Conservation (phyloP, 805 yeast genomes). For the Ogataea siamensis region DNA sequence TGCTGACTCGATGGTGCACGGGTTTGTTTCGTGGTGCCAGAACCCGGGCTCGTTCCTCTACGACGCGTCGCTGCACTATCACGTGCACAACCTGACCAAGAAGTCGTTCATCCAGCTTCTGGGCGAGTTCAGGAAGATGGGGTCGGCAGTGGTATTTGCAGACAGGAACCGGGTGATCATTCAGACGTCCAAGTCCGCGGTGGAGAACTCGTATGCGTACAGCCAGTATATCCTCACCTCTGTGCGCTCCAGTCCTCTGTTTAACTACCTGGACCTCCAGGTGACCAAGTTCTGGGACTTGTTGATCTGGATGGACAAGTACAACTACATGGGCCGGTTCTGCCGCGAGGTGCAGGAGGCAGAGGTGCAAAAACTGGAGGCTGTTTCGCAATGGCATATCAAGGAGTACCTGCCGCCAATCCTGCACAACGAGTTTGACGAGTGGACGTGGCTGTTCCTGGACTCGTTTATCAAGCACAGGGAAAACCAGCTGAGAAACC, state of each 20-base stretch:
- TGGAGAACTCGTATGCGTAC: constrained; percentile 87
- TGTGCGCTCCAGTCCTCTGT: constrained; percentile 75
- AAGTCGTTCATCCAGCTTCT: constrained; percentile 78
- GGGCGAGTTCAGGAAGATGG: constrained; percentile 74
- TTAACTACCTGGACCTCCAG: constrained; percentile 73
- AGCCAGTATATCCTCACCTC: constrained; percentile 81
- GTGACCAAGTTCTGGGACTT: constrained; percentile 86
- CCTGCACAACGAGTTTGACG: constrained; percentile 79
- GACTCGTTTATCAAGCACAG: constrained; percentile 65
- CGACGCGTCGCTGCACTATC: constrained; percentile 78
- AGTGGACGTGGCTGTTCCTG: constrained; percentile 77
- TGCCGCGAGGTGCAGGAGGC: constrained; percentile 45
- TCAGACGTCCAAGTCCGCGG: constrained; percentile 70
- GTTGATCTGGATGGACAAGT: constrained; percentile 93
- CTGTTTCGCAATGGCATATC: constrained; percentile 75
- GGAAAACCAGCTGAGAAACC: constrained; percentile 31
- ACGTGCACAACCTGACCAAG: constrained; percentile 80
- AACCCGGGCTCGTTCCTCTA: constrained; percentile 69
- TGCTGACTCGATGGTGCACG: constrained; percentile 82
- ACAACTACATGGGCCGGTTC: constrained; percentile 76
- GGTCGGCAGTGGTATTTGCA: constrained; percentile 78
- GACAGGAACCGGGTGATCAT: constrained; percentile 71
- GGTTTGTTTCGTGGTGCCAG: constrained; percentile 84
- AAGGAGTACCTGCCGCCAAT: constrained; percentile 69
- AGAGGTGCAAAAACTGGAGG: constrained; percentile 44